A percentile compares a stretch with the other conserved stretches of the same genome.
Conservation (phyloP, 495 filamentous ascomycete species). For the Neurospora sp. region DNA sequence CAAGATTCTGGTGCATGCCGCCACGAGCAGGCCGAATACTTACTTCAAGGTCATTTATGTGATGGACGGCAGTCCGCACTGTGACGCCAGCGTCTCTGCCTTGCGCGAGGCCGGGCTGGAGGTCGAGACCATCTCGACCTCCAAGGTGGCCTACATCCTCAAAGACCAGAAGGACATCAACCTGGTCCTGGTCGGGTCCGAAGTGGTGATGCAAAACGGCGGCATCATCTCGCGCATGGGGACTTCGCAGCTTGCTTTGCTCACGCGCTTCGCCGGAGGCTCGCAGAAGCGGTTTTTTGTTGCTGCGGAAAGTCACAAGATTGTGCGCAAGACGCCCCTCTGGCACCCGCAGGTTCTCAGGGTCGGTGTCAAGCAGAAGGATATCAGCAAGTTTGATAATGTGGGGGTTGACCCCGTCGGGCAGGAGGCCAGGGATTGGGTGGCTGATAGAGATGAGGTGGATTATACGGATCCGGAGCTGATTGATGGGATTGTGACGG, state of each 20-base stretch:
- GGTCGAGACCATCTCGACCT: constrained; percentile 67
- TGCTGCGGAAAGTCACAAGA: constrained; percentile 87
- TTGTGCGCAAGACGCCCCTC: constrained; percentile 22
- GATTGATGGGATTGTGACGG: constrained; percentile 24
- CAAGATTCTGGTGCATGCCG: constrained; percentile 62
- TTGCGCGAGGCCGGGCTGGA: constrained; percentile 65
- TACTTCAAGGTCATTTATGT: constrained; percentile 85
- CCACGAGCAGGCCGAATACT: constrained; percentile 42
- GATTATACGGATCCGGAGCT: constrained; percentile 63
- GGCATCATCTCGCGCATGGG: constrained; percentile 85
- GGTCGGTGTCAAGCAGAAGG: constrained; percentile 52
- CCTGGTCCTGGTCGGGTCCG: constrained; percentile 83
- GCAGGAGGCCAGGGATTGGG: constrained; percentile 16
- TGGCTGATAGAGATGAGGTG: constrained; percentile 40
- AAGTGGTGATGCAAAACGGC: constrained; percentile 88
- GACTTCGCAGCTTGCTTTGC: constrained; percentile 78
- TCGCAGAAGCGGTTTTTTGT: constrained; percentile 70
- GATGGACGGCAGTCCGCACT: constrained; percentile 42
- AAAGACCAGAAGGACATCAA: constrained; percentile 54
- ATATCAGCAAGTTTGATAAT: constrained; percentile 55
- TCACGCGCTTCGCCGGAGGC: constrained; percentile 60
- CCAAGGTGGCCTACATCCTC: constrained; percentile 77
- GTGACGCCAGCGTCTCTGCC: constrained; percentile 51
- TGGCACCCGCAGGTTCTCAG: constrained; percentile 15
- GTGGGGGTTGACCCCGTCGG: constrained; percentile 32